Percentiles rank a stretch among this genome's conserved stretches.
Conservation (phyloP, 169 alveolate genomes). For the Plasmodium gonderi region DNA sequence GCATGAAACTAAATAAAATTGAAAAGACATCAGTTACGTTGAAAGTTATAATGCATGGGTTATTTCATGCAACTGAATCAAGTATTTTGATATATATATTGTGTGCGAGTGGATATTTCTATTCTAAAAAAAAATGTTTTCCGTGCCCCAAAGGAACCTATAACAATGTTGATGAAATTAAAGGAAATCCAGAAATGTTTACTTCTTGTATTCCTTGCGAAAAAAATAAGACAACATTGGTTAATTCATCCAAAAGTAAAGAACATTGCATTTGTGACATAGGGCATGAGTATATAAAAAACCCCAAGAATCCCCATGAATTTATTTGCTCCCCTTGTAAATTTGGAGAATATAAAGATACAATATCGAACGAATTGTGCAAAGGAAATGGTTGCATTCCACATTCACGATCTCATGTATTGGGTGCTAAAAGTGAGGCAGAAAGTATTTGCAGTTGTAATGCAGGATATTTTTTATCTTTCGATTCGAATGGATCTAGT, state of each 20-base stretch:
- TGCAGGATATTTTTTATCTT: constrained; percentile 48
- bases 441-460: constrained; percentile 77
- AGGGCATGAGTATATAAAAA: constrained; percentile 75
- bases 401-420: constrained; percentile 57
- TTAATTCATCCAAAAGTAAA: constrained; percentile 36
- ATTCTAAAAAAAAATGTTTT: constrained; percentile 76
- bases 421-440: constrained; percentile 69
- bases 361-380: constrained; percentile 75
- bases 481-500: not conserved
- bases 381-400: constrained; percentile 73
- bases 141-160: constrained; percentile 84
- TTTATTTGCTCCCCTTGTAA: constrained; percentile 61
- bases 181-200: constrained; percentile 36
- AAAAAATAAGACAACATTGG: constrained; percentile 77
- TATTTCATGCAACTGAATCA: constrained; percentile 41
- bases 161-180: constrained; percentile 79
- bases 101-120: constrained; percentile 77
- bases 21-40: not conserved
- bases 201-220: constrained; percentile 77
- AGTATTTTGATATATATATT: constrained; percentile 28
- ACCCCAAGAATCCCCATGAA: constrained; percentile 15
- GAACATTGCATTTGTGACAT: constrained; percentile 76
- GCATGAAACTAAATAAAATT: constrained; percentile 12
- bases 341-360: constrained; percentile 76
- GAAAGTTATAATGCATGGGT: constrained; percentile 64